A percentile compares a stretch with the other conserved stretches of the same genome.
Conservation (phyloP, 129 eudicot species). For the Flaveria linearis region DNA sequence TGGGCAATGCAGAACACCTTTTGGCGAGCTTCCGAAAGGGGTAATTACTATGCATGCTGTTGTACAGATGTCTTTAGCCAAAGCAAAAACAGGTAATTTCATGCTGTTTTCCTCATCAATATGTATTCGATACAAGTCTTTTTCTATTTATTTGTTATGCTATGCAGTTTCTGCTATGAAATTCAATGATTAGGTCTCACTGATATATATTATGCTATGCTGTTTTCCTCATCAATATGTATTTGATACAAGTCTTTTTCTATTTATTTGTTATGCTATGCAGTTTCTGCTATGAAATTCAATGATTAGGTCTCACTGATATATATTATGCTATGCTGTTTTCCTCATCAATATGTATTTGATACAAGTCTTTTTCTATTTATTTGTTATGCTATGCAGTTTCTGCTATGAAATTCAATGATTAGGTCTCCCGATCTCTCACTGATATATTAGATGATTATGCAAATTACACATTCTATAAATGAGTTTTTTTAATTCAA, state of each 20-base stretch:
- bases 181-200: neutral
- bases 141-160: constrained; percentile 1
- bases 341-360: neutral
- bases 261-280: too few species aligned
- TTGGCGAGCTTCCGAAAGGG: constrained; percentile 76
- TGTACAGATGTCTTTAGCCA: constrained; percentile 77
- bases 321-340: too few species aligned
- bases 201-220: constrained; percentile 1
- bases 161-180: constrained; percentile 6
- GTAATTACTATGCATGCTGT: constrained; percentile 92
- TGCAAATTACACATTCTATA: neutral
- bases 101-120: constrained; percentile 13
- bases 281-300: too few species aligned
- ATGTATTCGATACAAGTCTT: neutral
- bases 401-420: constrained; percentile 12
- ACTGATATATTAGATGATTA: neutral
- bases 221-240: too few species aligned
- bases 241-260: too few species aligned
- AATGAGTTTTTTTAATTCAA: neutral
- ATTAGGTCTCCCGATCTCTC: neutral
- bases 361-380: neutral
- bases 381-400: neutral
- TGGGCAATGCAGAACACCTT: constrained; percentile 65
- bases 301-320: too few species aligned
- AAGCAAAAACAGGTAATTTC: constrained; percentile 70